Base-by-base conservation (phyloP, 2,329 filamentous ascomycete species). In the Scedosporium dehoogii region DNA sequence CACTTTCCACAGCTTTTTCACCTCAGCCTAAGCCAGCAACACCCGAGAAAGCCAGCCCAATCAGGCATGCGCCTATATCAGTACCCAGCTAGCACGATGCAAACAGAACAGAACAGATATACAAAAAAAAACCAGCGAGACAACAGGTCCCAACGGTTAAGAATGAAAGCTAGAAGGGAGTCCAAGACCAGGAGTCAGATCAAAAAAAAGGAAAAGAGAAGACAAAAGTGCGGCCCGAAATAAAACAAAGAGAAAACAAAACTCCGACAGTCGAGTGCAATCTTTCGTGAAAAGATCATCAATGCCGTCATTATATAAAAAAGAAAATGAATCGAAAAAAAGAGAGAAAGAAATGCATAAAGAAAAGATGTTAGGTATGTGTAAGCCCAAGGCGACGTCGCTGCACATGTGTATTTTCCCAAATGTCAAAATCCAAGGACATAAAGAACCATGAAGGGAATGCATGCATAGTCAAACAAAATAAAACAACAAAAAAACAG, bases 341-440 rank as follows among this genome's bases (percentile, higher is more conserved):
- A n/a, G n/a, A n/a, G n/a, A n/a, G n/a, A n/a, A n/a, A 59, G 65
- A 59, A 65, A 63, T 41, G 33, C 63, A 60, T 46, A 48, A 48
- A 48, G 58, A 63, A 57, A 57, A 59, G 63, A 63, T 68, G 62
- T 67, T 64, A 62, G 64, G 59, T 65, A 41, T 66, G 53, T 6
- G 23, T 57, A 9, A n/a, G n/a, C 65, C 65, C 61, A 66, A 62
- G 66, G 66, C 68, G 63, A 69, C 69, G 51, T 55, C 51, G 51
- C 51, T 55, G 51, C 51, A 23, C 23, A 68, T 68, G 64, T 65
- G 70, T 71, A 69, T 71, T 70, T 70, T 66, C 67, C 70, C 67
- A 69, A 69, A 73, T 68, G 48, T 25, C 23, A 23, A 25, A 55
- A 48, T n/a, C n/a, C 21, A 55, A 55, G 21, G 23, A 27, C 12